Conservation (phyloP, 2,329 filamentous ascomycete genomes). For the Fonsecaea pedrosoi region DNA sequence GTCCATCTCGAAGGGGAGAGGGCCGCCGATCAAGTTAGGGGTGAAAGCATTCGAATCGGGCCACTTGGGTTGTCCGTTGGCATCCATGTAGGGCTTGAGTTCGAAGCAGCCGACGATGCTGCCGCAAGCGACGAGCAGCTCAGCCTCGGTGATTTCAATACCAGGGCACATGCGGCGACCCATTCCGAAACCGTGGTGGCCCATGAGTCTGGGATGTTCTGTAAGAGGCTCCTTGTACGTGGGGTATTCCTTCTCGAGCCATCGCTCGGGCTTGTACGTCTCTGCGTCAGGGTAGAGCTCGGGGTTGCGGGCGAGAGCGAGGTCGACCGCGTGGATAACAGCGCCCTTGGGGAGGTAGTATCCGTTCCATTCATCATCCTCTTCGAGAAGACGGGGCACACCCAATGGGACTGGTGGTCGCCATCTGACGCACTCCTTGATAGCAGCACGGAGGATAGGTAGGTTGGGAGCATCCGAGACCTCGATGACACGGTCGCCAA, state of each 20-base stretch:
- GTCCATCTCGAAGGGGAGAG: constrained; percentile 42
- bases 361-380: constrained; percentile 58
- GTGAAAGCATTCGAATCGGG: constrained; percentile 39
- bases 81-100: constrained; percentile 37
- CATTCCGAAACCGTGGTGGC: constrained; percentile 42
- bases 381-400: constrained; percentile 59
- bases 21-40: constrained; percentile 40
- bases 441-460: constrained; percentile 49
- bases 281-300: constrained; percentile 43
- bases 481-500: constrained; percentile 53
- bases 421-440: constrained; percentile 56
- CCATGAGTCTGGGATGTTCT: constrained; percentile 42
- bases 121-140: constrained; percentile 41
- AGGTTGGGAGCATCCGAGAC: constrained; percentile 50
- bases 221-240: constrained; percentile 44
- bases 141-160: constrained; percentile 41
- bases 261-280: constrained; percentile 41
- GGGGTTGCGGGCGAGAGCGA: constrained; percentile 42
- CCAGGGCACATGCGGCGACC: constrained; percentile 44
- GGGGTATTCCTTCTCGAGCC: constrained; percentile 43
- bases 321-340: constrained; percentile 52
- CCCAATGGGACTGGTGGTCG: constrained; percentile 57
- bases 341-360: constrained; percentile 59
- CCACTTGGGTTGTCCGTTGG: constrained; percentile 39
- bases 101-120: constrained; percentile 41